Percentiles rank a stretch among this genome's conserved stretches.
phyloP scores from a whole-genome alignment of 331 rosid species.

The Dryas integrifolia region DNA sequence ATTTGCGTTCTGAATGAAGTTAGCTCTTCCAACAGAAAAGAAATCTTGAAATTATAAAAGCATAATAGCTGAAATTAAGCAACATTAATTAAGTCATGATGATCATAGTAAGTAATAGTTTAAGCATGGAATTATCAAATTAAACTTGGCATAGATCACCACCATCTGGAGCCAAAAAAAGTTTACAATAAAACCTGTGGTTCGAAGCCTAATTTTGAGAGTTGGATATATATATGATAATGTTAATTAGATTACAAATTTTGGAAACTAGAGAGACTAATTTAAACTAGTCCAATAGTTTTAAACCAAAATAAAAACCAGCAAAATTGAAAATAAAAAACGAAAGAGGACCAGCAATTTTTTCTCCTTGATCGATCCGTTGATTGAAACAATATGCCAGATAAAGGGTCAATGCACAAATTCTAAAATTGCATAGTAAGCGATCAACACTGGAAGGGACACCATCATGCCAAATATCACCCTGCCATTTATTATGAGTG shows the following conservation, averaged over 20 bases:
- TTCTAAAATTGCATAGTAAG: conserved; percentile 64
- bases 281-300: conserved; percentile 3
- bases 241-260: conserved; percentile 1
- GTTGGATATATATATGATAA: neutral
- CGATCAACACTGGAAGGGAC: conserved; percentile 70
- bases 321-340: neutral
- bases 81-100: no score
- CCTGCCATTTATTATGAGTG: conserved; percentile 42
- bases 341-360: neutral
- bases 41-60: no score
- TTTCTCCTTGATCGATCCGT: neutral
- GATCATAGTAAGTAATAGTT: no score
- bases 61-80: no score
- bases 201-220: neutral
- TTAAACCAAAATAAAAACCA: neutral
- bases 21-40: no score
- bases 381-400: neutral
- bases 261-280: conserved; percentile 6
- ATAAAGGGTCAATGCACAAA: conserved; percentile 27
- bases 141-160: no score
- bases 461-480: conserved; percentile 78
- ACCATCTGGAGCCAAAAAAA: no score
- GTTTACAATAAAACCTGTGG: no score
- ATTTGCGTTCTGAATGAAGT: no score
- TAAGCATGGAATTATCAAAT: no score